phyloP scores from a whole-genome alignment of 2,329 filamentous ascomycete genomes.

The Sarocladiaceae sp. region DNA sequence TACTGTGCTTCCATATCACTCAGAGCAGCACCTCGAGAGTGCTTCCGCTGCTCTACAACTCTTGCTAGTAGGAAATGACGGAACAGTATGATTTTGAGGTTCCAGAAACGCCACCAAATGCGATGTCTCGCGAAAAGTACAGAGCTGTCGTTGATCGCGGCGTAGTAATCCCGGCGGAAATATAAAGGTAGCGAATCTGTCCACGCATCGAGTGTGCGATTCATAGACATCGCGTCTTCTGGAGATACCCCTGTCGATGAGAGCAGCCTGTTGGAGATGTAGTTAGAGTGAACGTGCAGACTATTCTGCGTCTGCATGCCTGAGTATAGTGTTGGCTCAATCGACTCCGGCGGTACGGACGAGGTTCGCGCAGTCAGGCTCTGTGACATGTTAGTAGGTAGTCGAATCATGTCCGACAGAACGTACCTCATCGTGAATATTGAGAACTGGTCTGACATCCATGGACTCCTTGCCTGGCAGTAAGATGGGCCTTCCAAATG shows the following conservation, averaged over 20 bases:
- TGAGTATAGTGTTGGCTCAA: conserved; percentile 22
- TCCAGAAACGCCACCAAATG: conserved; percentile 29
- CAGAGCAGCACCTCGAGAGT: conserved; percentile 6
- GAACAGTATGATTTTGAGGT: conserved; percentile 26
- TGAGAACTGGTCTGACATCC: conserved; percentile 24
- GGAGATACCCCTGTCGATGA: conserved; percentile 20
- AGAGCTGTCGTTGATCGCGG: conserved; percentile 14
- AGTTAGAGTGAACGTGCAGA: conserved; percentile 26
- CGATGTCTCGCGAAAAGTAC: conserved; percentile 22
- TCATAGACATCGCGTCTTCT: conserved; percentile 21
- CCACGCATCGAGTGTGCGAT: conserved; percentile 21
- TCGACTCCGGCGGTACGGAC: conserved; percentile 18
- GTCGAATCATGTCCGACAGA: not conserved
- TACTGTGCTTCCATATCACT: conserved; percentile 19
- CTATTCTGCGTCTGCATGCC: conserved; percentile 23
- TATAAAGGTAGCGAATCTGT: conserved; percentile 22
- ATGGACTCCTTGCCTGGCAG: conserved; percentile 23
- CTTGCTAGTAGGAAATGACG: conserved; percentile 22
- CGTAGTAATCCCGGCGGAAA: conserved; percentile 16
- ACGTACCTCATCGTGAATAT: conserved; percentile 22
- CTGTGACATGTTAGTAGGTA: conserved; percentile 11
- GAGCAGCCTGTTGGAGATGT: conserved; percentile 25
- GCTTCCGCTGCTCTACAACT: conserved; percentile 18
- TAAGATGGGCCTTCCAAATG: conserved; percentile 30
- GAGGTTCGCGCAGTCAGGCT: conserved; percentile 20